These are phyloP conservation scores for Globisporangium polare DNA, from an alignment of 352 stramenopile species.

Conservation along the genomic window DNA sequence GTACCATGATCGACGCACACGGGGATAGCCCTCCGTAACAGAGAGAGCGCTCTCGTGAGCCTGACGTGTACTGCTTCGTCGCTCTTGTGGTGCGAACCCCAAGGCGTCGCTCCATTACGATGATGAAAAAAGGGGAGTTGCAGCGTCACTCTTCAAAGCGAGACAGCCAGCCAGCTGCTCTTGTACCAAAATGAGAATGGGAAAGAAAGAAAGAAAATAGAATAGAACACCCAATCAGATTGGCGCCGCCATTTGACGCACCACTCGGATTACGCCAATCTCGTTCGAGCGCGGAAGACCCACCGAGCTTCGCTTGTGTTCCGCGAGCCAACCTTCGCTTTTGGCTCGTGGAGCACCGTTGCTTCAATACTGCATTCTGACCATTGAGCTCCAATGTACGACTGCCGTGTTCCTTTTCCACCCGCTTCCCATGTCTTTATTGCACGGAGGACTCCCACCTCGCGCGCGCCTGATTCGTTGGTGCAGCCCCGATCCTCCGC, in stretches of 20 bases:
- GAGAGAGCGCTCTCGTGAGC: too few relatives aligned
- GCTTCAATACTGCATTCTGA: too few relatives aligned
- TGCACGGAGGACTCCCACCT: background rate
- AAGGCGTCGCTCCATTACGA: background rate
- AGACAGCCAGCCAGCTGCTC: background rate
- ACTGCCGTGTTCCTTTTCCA: too few relatives aligned
- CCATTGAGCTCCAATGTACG: too few relatives aligned
- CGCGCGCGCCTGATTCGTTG: background rate
- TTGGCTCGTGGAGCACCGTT: too few relatives aligned
- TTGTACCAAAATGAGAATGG: too few relatives aligned
- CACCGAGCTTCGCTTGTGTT: background rate
- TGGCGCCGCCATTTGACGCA: background rate
- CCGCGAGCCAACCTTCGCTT: background rate
- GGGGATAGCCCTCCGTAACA: too few relatives aligned
- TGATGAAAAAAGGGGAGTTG: background rate
- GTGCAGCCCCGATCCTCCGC: background rate
- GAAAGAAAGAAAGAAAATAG: background rate
- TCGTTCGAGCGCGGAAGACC: background rate
- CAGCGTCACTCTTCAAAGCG: background rate
- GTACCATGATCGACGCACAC: background rate
- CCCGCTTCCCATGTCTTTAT: too few relatives aligned
- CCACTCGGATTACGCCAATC: slow-evolving; percentile 11
- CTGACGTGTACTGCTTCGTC: too few relatives aligned
- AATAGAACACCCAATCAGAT: background rate
- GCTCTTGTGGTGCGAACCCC: too few relatives aligned